These are phyloP conservation scores for Fusarium sp. DNA, from an alignment of 2,329 filamentous ascomycete species.

Conservation along the genomic window DNA sequence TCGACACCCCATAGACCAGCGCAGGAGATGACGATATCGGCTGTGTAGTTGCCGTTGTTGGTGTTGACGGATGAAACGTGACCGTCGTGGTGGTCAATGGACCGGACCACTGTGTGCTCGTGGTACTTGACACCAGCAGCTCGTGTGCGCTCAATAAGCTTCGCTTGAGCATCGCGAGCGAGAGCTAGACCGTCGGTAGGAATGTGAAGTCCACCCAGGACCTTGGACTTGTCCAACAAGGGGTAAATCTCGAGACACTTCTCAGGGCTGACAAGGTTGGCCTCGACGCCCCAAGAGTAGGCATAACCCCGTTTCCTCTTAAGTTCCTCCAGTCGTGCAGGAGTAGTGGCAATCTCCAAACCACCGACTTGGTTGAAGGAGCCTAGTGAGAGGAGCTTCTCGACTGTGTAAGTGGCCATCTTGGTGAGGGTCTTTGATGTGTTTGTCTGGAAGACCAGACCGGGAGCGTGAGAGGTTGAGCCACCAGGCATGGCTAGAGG, in stretches of 20 bases:
- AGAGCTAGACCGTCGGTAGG: constrained; percentile 71
- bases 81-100: constrained; percentile 61
- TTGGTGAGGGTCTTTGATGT: constrained; percentile 67
- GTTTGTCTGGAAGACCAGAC: constrained; percentile 73
- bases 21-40: constrained; percentile 72
- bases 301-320: constrained; percentile 73
- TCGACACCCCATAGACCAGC: constrained; percentile 76
- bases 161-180: constrained; percentile 70
- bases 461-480: constrained; percentile 73
- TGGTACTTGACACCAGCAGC: constrained; percentile 69
- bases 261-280: constrained; percentile 62
- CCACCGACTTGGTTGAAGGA: constrained; percentile 74
- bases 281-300: constrained; percentile 69
- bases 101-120: constrained; percentile 67
- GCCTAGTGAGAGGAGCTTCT: constrained; percentile 67
- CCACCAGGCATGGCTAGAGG: constrained; percentile 71
- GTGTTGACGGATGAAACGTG: constrained; percentile 68
- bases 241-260: constrained; percentile 67
- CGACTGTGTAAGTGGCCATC: constrained; percentile 70
- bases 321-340: constrained; percentile 67
- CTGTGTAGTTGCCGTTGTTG: constrained; percentile 60
- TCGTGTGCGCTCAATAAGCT: constrained; percentile 68
- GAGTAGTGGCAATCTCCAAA: constrained; percentile 71
- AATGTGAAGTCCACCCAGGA: constrained; percentile 70
- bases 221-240: constrained; percentile 61